Base-by-base conservation (phyloP, 1,139 yeast genomes). In the Geotrichum australiense region DNA sequence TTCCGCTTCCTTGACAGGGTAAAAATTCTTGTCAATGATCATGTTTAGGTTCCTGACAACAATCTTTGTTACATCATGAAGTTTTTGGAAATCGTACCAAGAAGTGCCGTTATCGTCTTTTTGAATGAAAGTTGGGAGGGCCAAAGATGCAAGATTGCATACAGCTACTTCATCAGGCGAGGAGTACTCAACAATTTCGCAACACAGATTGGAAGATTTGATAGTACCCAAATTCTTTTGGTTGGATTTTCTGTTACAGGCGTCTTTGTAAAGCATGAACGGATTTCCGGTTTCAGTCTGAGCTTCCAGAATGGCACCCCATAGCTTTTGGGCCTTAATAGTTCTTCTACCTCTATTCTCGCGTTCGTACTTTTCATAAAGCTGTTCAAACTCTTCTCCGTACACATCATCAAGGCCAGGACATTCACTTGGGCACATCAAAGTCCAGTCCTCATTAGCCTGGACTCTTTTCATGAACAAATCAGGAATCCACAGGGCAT, bases 241-340 rank as follows among this genome's bases (percentile, higher is more conserved):
- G 62, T 83, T 83, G 46, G 83, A 70, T 59, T 82, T 82, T 43
- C 62, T 52, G 63, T 83, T 83, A 66, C 91, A 81, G 35, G 89
- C 77, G 65, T 83, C 94, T 60, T 83, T 83, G 67, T 80, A 83
- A 39, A 83, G 66, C 78, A 83, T 79, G 64, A 78, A 82, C 33
- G 94, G 94, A 46, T 81, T 79, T 55, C 94, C 93, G 10, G 93
- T 82, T 64, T 83, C 93, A 37, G 83, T 79, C 64, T 83, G 93
- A 33, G 87, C 76, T 53, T 80, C 86, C 50, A 83, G 64, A 47
- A 83, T 80, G 31, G 84, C 75, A 50, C 74, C 73, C 93, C 93
- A 83, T 47, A 83, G 65, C 58, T 76, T 79, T 59, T 80, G 87
- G 19, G 93, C 93, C 54, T 74, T 76, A 46, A 82, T 65, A 20